Base-by-base conservation (phyloP, 2,329 filamentous ascomycete species). In the Fusarium vanettenii region DNA sequence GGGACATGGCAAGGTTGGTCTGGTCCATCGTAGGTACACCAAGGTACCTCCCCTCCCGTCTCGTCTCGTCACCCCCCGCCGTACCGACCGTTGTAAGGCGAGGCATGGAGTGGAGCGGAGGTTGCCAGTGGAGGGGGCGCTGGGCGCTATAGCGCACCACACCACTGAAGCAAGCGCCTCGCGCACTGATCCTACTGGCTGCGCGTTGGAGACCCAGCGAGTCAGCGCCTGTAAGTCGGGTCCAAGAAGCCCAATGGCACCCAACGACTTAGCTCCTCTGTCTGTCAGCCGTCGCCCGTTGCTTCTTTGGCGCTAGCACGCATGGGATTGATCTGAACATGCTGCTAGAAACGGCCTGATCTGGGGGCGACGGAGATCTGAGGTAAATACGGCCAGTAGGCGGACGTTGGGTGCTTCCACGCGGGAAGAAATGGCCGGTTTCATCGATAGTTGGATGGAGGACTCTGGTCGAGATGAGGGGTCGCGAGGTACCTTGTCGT, bases 121-220 rank as follows among this genome's bases (percentile, higher is more conserved):
- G 55, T 55, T 55, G 45, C 61, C 68, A 64, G 61, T 43, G 61
- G 67, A 62, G 66, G 69, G 63, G 37, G 60, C 64, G 63, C 60
- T 67, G 71, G 66, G 65, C 62, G 66, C 69, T 74, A 62, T 76
- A 79, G 77, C 65, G 74, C 73, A 79, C 73, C 77, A 78, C 77
- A 79, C 77, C 74, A 78, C 79, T 80, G 78, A 80, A 81, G 78
- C 79, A 82, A 83, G 81, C 81, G 81, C 80, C 79, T 81, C 78
- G 74, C 76, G 75, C 78, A 72, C 76, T 77, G 76, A 79, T 82
- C 76, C 71, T 79, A 83, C 80, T 82, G 81, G 81, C 75, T 74
- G 72, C 66, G 69, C 50, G 41, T 57, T 62, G 62, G 59, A 67
- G 56, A 67, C 65, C 70, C 72, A 76, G 70, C 79, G 80, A 81